These are phyloP conservation scores for Heritiera fomes DNA, from an alignment of 345 rosid species.

Conservation along the genomic window DNA sequence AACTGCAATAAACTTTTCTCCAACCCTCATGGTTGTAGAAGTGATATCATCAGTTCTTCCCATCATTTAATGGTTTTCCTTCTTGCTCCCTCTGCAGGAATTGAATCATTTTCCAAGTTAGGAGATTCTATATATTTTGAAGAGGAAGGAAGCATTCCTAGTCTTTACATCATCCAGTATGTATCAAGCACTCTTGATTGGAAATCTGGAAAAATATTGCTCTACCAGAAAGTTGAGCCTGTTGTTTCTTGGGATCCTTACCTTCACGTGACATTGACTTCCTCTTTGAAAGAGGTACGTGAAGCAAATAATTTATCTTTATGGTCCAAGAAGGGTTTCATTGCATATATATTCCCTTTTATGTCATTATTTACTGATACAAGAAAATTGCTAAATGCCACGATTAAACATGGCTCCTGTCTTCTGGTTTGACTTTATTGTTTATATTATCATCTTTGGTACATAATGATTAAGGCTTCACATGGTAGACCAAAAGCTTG, in stretches of 20 bases:
- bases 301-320: not conserved
- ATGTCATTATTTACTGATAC: not conserved
- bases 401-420: not conserved
- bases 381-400: not conserved
- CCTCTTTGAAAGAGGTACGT: slow-evolving; percentile 50
- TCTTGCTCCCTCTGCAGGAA: slow-evolving; percentile 41
- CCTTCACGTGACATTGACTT: slow-evolving; percentile 51
- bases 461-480: not conserved
- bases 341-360: not conserved
- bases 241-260: slow-evolving; percentile 66
- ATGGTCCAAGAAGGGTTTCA: not conserved
- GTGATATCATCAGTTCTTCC: not conserved
- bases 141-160: slow-evolving; percentile 62
- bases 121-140: slow-evolving; percentile 95
- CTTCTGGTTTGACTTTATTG: not conserved
- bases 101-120: slow-evolving; percentile 89
- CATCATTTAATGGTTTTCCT: not conserved
- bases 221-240: slow-evolving; percentile 69
- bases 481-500: not conserved
- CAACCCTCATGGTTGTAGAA: not conserved
- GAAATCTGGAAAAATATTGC: slow-evolving; percentile 51
- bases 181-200: slow-evolving; percentile 76
- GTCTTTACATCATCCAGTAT: slow-evolving; percentile 77
- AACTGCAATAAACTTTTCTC: not conserved
- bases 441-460: not conserved